Base-by-base conservation (phyloP, 352 stramenopile genomes). In the Globisporangium viniferum region DNA sequence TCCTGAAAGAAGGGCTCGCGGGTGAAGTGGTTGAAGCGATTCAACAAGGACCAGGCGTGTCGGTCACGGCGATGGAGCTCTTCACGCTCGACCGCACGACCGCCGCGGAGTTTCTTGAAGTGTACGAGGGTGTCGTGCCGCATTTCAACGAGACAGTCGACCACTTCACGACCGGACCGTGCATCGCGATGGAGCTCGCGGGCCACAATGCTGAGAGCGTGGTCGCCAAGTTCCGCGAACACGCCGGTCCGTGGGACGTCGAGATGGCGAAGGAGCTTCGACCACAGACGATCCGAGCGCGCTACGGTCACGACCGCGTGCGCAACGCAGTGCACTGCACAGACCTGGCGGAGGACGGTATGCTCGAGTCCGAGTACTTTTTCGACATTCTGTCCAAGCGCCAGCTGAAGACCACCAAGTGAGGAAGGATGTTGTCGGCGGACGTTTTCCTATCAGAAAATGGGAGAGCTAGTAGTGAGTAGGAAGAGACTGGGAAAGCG, bases 251-350 rank as follows among this genome's bases (percentile, higher is more conserved):
- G 1, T 98, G 89, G 83, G 91, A 98, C 69, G 82, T 97, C 6
- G 84, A 97, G 57, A 97, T 98, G 79, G 94, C 95, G 22, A 97
- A 97, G 70, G 91, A 98, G 74, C 77, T 99, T 12, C 75, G 91
- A 46, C 89, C 93, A 1, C 78, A 91, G 20, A 97, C 92, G 18
- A 84, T 99, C 46, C 88, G 96, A 31, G 96, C 86, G 41, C 86
- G 81, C 53, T 98, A 92, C 78, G 96, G 94, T 20, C 73, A 87
- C 31, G 89, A 98, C 73, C 79, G 82, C 48, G 84, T 97, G 58
- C 79, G 82, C 48, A 98, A 98, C 69, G 94, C 87, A 12, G 84
- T 98, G 22, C 94, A 98, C 70, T 98, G 92, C 84, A 98, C 95
- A 0, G 95, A 98, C 69, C 72, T 98, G 10, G 66, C 78, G 1